These are phyloP conservation scores for Pontederia crassipes DNA, from an alignment of 176 grass and related monocot species.

Conservation along the genomic window DNA sequence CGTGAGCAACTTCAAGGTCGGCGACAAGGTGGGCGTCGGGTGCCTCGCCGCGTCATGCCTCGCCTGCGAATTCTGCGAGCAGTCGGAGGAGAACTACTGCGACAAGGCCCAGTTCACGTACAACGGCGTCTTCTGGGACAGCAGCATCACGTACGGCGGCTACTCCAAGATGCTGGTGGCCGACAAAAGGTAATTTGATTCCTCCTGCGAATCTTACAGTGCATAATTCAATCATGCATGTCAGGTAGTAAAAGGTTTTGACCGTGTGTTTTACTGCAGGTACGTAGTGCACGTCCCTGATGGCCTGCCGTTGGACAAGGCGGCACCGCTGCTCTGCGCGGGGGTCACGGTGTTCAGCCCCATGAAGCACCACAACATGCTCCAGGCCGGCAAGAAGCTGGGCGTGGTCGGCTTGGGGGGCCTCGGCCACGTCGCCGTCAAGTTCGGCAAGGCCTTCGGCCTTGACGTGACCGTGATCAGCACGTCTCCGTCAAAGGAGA, in stretches of 20 bases:
- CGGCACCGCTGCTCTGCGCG: conserved; percentile 40
- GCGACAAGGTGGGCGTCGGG: conserved; percentile 64
- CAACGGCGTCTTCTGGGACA: conserved; percentile 70
- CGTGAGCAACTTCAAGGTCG: conserved; percentile 30
- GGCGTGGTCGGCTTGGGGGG: conserved; percentile 54
- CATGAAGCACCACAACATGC: conserved; percentile 55
- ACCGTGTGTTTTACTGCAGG: not conserved
- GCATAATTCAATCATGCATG: no score
- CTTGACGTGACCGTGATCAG: conserved; percentile 44
- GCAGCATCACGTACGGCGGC: conserved; percentile 68
- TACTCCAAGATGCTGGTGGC: conserved; percentile 56
- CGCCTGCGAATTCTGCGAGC: conserved; percentile 43
- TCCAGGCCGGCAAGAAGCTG: conserved; percentile 27
- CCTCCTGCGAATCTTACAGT: not conserved
- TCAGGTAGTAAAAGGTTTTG: no score
- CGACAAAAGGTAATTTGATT: conserved; percentile 20
- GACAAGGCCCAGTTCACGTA: conserved; percentile 55
- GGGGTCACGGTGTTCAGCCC: conserved; percentile 62
- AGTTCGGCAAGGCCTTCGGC: conserved; percentile 59
- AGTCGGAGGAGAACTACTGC: conserved; percentile 72
- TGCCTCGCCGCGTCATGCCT: conserved; percentile 55
- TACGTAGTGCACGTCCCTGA: conserved; percentile 49
- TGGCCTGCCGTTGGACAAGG: conserved; percentile 33
- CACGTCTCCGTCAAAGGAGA: conserved; percentile 52
- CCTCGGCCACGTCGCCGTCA: conserved; percentile 46